Percentiles rank a stretch among this genome's conserved stretches.
Evolutionary conservation across 2,329 filamentous ascomycete genomes (phyloP).

Genomic region (Penicillium sp.): DNA sequence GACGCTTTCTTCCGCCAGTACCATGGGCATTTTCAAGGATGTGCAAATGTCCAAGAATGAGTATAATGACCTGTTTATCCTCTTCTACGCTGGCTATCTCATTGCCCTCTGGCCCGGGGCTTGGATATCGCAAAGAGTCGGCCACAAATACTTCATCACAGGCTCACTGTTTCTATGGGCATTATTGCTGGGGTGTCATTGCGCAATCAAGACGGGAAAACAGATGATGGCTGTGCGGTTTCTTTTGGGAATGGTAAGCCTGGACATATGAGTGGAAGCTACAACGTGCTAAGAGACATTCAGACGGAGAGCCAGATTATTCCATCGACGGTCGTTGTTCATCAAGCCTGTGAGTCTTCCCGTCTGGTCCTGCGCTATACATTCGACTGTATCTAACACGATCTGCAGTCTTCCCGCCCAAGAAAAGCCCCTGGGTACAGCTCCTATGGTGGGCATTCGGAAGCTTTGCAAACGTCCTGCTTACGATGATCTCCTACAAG

Average conservation of each 20-base stretch:
- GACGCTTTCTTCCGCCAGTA: slow-evolving; percentile 10
- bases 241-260: slow-evolving; percentile 8
- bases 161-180: slow-evolving; percentile 10
- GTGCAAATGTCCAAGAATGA: slow-evolving; percentile 10
- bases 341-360: too few relatives aligned
- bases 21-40: slow-evolving; percentile 11
- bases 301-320: slow-evolving; percentile 30
- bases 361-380: too few relatives aligned
- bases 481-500: slow-evolving; percentile 31
- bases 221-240: slow-evolving; percentile 12
- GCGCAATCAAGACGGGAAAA: slow-evolving; percentile 7
- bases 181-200: slow-evolving; percentile 5
- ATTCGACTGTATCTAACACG: too few relatives aligned
- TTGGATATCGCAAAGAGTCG: slow-evolving; percentile 8
- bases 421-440: slow-evolving; percentile 30
- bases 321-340: slow-evolving; percentile 28
- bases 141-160: slow-evolving; percentile 9
- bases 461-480: slow-evolving; percentile 27
- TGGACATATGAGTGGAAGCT: background rate
- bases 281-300: background rate
- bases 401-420: slow-evolving; percentile 30
- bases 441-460: slow-evolving; percentile 31
- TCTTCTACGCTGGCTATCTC: slow-evolving; percentile 12
- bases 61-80: slow-evolving; percentile 11
- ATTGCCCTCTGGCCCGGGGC: slow-evolving; percentile 11